Percentiles rank a stretch among this genome's conserved stretches.
Conservation (phyloP, 2,329 filamentous ascomycete species). For the Fusarium nelsonii region DNA sequence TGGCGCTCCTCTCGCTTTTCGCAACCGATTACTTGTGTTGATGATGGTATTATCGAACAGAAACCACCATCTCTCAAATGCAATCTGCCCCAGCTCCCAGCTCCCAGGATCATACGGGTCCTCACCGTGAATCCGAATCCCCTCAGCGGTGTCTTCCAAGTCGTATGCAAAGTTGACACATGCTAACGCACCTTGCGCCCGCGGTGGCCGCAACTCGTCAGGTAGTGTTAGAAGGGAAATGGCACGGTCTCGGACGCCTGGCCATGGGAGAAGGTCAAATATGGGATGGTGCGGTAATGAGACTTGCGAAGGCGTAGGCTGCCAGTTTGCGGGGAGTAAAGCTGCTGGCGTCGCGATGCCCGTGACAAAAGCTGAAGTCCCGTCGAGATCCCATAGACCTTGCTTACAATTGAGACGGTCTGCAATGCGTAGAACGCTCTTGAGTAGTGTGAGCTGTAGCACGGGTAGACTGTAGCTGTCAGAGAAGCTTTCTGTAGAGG, state of each 20-base stretch:
- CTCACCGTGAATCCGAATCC: slow-evolving; percentile 61
- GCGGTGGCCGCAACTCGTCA: slow-evolving; percentile 59
- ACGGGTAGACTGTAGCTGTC: slow-evolving; percentile 64
- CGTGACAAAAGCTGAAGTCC: slow-evolving; percentile 61
- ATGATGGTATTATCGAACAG: slow-evolving; percentile 66
- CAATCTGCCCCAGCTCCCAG: slow-evolving; percentile 70
- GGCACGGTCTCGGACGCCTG: slow-evolving; percentile 63
- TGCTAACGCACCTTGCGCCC: slow-evolving; percentile 60
- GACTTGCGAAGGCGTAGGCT: slow-evolving; percentile 63
- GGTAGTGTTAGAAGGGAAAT: slow-evolving; percentile 66
- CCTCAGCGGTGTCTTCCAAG: slow-evolving; percentile 67
- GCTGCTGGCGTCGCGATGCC: slow-evolving; percentile 49
- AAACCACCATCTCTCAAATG: slow-evolving; percentile 73
- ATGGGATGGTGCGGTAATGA: slow-evolving; percentile 67
- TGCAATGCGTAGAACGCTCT: slow-evolving; percentile 62
- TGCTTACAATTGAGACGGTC: slow-evolving; percentile 58
- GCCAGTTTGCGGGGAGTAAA: slow-evolving; percentile 61
- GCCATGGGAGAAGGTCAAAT: slow-evolving; percentile 70
- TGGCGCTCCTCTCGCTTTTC: slow-evolving; percentile 60
- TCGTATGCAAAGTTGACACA: slow-evolving; percentile 67
- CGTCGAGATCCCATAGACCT: slow-evolving; percentile 60
- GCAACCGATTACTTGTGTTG: slow-evolving; percentile 65
- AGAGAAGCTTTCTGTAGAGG: slow-evolving; percentile 50
- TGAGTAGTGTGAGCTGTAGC: slow-evolving; percentile 62
- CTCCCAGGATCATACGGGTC: slow-evolving; percentile 62